Base-by-base conservation (phyloP, 225 moss, liverwort and hornwort species). In the Physcomitrellopsis africana region DNA sequence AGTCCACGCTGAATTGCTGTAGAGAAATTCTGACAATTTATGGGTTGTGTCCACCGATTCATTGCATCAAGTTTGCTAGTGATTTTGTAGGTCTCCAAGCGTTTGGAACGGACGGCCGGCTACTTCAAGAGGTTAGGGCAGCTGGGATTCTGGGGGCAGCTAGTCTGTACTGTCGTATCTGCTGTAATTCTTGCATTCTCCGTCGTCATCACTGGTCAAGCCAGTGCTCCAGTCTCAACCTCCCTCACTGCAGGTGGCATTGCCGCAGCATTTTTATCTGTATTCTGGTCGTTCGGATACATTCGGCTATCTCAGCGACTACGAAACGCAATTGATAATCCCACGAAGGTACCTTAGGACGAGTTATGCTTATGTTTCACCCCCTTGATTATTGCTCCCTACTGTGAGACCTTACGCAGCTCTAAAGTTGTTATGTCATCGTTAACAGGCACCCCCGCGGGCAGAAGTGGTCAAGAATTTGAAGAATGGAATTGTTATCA, bases 261-360 rank as follows among this genome's bases (percentile, higher is more conserved):
- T 41, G 97, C 93, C 15, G 89, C 94, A 26, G 97, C 94, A 1
- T 97, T 97, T 74, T 81, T 94, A 10, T 97, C 97, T 9, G 89
- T 92, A 67, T 97, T 97, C 79, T 92, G 94, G 97, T 94, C 97
- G 17, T 97, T 94, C 68, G 90, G 97, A 37, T 94, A 93, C 77
- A 86, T 94, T 76, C 87, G 91, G 51, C 83, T 97, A 19, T 82
- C 97, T 14, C 89, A 93, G 51, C 81, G 83, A 70, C 86, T 97
- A 47, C 91, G 94, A 8, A 80, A 91, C 41, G 89, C 94, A 9
- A 87, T 97, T 42, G 82, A 81, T 52, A 86, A 97, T 62, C 97
- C 97, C 49, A 79, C 94, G 3, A 93, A 93, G 90, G 93, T 93
- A 73, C 69, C 45, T 58, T 11, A 18, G n/a, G 10, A 12, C 17